Base-by-base conservation (phyloP, 495 filamentous ascomycete genomes). In the Podospora appendiculata region DNA sequence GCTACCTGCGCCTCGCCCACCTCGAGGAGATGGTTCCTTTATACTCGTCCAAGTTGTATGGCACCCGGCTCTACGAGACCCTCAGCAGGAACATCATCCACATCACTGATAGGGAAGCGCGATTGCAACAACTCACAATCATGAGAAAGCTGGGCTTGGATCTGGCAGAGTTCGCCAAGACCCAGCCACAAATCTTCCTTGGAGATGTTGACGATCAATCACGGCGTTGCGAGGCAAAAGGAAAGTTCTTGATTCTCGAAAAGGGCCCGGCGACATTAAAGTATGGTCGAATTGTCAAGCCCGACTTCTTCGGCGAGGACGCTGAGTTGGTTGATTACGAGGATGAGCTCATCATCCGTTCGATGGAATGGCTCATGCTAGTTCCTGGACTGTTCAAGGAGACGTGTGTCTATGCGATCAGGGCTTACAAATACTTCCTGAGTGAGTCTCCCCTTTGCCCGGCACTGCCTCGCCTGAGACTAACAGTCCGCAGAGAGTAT, bases 351-450 rank as follows among this genome's bases (percentile, higher is more conserved):
- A 70, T 96, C 52, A 89, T 96, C 46, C 79, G 84, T 38, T 82
- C 85, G 49, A 65, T 96, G 50, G 87, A 95, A 58, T 98, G 93
- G 93, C 84, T 89, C 62, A 67, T 87, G 53, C 70, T 85, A 43
- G 73, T 89, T 12, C 82, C 86, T 25, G 84, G 78, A 1, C 74
- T 88, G 50, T 89, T 87, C 77, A 64, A 73, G 32, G 77, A 87
- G 53, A 86, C 89, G 3, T 89, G 91, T 67, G 57, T 71, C 13
- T 76, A 79, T 38, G 83, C 87, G 36, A 74, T 78, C 33, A 68
- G 80, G 58, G 74, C 90, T 35, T 90, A 95, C 69, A 85, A 85
- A 61, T 77, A 77, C 46, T 82, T 89, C 45, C 70, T 89, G 40
- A 78, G 88, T 91, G 76, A 73, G 84, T 71, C 25, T 10, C 32